Percentiles rank a stretch among this genome's conserved stretches.
Evolutionary conservation across 78 protist species (phyloP).

Genomic region (Monosiga brevicollis): DNA sequence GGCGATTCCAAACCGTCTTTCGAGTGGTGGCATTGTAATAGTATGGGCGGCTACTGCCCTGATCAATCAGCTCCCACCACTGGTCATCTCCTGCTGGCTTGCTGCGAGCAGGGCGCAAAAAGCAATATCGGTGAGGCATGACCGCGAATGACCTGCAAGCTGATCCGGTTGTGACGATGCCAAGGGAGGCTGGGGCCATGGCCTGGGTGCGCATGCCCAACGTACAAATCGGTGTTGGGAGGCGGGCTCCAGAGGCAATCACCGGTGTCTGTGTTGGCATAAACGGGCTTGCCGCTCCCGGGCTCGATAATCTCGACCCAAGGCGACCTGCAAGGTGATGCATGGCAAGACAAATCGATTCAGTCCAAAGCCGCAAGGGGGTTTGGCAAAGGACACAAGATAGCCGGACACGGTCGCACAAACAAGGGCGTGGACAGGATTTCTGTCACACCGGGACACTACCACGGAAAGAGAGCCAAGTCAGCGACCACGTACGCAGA

Average conservation of each 20-base stretch:
- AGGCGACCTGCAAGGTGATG: too few species aligned
- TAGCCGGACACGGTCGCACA: too few species aligned
- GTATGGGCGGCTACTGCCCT: neutral
- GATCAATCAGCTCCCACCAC: neutral
- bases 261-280: neutral
- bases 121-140: neutral
- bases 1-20: neutral
- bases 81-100: neutral
- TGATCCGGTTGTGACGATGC: neutral
- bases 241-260: neutral
- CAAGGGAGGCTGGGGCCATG: too few species aligned
- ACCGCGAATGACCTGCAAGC: neutral
- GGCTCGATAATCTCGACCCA: neutral
- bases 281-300: neutral
- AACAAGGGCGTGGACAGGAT: too few species aligned
- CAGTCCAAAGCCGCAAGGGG: too few species aligned
- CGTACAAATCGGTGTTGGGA: neutral
- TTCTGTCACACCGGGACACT: too few species aligned
- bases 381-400: too few species aligned
- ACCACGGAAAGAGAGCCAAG: too few species aligned
- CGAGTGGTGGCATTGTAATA: neutral
- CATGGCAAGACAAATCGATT: too few species aligned
- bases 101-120: neutral
- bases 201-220: too few species aligned
- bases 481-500: too few species aligned